Percentiles rank a stretch among this genome's conserved stretches.
Evolutionary conservation across 2,329 filamentous ascomycete species (phyloP).

Genomic region (Ustilaginoidea virens): DNA sequence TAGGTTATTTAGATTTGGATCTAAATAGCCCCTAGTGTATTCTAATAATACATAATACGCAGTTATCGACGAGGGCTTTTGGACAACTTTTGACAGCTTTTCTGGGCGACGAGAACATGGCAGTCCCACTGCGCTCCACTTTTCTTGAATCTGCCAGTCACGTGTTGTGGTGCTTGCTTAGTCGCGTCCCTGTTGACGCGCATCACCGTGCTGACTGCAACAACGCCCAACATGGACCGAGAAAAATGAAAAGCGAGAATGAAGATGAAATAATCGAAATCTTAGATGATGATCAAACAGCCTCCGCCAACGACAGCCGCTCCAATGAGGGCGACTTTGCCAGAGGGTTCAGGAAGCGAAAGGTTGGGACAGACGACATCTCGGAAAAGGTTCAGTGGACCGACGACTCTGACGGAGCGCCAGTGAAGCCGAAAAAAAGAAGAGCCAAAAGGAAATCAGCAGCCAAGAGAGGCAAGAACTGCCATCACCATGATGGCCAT

Average conservation of each 20-base stretch:
- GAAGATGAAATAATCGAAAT: conserved; percentile 11
- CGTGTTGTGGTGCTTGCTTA: conserved; percentile 1
- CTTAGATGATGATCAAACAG: conserved; percentile 10
- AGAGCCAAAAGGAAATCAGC: conserved; percentile 15
- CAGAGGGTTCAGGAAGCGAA: conserved; percentile 19
- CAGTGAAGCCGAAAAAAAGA: conserved; percentile 33
- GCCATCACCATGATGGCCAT: conserved; percentile 15
- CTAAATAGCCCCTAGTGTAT: too few species aligned
- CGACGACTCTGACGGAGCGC: conserved; percentile 44
- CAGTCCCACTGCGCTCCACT: too few species aligned
- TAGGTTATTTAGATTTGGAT: too few species aligned
- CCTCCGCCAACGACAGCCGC: conserved; percentile 9
- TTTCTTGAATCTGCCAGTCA: too few species aligned
- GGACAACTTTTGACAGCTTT: too few species aligned
- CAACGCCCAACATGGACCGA: conserved; percentile 1
- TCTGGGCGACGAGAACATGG: too few species aligned
- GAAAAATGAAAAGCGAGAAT: conserved; percentile 4
- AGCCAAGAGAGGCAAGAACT: conserved; percentile 10
- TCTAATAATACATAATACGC: too few species aligned
- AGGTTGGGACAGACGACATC: conserved; percentile 16
- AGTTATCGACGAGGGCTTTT: too few species aligned
- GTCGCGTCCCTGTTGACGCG: background rate
- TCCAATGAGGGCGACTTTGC: conserved; percentile 1
- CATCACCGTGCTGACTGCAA: background rate
- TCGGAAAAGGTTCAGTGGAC: conserved; percentile 35